Conservation (phyloP, 2,329 filamentous ascomycete species). For the Aspergillus japonicus region DNA sequence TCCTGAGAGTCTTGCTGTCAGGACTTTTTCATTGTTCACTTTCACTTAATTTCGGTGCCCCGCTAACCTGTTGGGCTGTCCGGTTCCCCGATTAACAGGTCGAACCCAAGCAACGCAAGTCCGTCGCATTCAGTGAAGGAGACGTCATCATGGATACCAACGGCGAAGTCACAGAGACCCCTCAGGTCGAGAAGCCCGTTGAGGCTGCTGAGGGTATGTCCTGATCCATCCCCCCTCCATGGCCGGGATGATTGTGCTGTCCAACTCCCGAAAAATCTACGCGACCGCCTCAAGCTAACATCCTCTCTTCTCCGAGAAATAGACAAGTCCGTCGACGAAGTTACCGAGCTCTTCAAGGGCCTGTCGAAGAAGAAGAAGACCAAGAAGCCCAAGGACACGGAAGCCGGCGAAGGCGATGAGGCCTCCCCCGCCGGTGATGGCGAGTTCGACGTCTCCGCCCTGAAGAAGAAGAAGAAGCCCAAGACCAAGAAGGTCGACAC, state of each 20-base stretch:
- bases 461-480: slow-evolving; percentile 81
- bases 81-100: slow-evolving; percentile 38
- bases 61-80: slow-evolving; percentile 31
- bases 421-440: slow-evolving; percentile 50
- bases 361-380: slow-evolving; percentile 74
- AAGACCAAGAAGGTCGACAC: slow-evolving; percentile 56
- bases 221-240: background rate
- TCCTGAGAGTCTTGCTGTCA: background rate
- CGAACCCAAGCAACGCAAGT: slow-evolving; percentile 73
- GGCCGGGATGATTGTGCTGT: background rate
- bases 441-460: slow-evolving; percentile 64
- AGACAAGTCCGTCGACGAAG: slow-evolving; percentile 63
- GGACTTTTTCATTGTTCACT: slow-evolving; percentile 4
- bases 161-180: slow-evolving; percentile 75
- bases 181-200: slow-evolving; percentile 71
- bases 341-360: slow-evolving; percentile 66
- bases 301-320: slow-evolving; percentile 26
- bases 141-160: slow-evolving; percentile 84
- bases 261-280: background rate
- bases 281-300: background rate
- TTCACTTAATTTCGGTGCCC: slow-evolving; percentile 13
- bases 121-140: slow-evolving; percentile 88
- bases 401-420: slow-evolving; percentile 51
- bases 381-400: slow-evolving; percentile 58
- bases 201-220: slow-evolving; percentile 40